phyloP scores from a whole-genome alignment of 2,329 filamentous ascomycete species.

The Exophiala bonariae region DNA sequence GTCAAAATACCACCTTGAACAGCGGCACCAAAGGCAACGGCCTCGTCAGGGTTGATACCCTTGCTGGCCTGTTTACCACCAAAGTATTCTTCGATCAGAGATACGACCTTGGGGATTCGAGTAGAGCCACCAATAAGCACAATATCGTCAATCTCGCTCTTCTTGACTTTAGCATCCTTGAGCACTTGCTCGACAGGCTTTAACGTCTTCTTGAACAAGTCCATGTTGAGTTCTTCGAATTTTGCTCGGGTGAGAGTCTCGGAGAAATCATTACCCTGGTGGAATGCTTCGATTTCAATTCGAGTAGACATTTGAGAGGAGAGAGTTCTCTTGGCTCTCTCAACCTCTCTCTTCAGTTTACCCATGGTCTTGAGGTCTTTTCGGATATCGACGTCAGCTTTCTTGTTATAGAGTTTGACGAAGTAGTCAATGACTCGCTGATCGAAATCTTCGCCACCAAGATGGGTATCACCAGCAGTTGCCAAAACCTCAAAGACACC shows the following conservation, averaged over 20 bases:
- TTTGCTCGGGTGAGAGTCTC: conserved; percentile 98
- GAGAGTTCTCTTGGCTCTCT: conserved; percentile 98
- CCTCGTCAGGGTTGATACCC: conserved; percentile 99
- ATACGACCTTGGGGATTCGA: conserved; percentile 97
- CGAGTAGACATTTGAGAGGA: conserved; percentile 91
- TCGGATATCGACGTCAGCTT: conserved; percentile 86
- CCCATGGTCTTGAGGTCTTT: conserved; percentile 98
- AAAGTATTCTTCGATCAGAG: conserved; percentile 95
- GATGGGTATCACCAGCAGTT: conserved; percentile 93
- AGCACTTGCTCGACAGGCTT: conserved; percentile 99
- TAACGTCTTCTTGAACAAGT: conserved; percentile 98
- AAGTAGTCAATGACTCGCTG: conserved; percentile 96
- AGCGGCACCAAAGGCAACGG: conserved; percentile 95
- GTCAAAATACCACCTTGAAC: conserved; percentile 95
- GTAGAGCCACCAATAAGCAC: conserved; percentile 98
- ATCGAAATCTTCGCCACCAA: conserved; percentile 98
- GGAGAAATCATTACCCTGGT: conserved; percentile 95
- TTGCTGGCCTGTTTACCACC: conserved; percentile 95
- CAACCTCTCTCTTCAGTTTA: conserved; percentile 98
- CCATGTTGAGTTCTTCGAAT: conserved; percentile 98
- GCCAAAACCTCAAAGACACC: conserved; percentile 93
- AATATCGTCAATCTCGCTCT: conserved; percentile 91
- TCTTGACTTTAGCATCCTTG: conserved; percentile 97
- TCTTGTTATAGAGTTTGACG: conserved; percentile 98
- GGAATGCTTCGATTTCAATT: conserved; percentile 97